A percentile compares a stretch with the other conserved stretches of the same genome.
These are phyloP conservation scores for Flagelloscypha sp. DNA, from an alignment of 768 basidiomycete genomes.

Conservation along the genomic window DNA sequence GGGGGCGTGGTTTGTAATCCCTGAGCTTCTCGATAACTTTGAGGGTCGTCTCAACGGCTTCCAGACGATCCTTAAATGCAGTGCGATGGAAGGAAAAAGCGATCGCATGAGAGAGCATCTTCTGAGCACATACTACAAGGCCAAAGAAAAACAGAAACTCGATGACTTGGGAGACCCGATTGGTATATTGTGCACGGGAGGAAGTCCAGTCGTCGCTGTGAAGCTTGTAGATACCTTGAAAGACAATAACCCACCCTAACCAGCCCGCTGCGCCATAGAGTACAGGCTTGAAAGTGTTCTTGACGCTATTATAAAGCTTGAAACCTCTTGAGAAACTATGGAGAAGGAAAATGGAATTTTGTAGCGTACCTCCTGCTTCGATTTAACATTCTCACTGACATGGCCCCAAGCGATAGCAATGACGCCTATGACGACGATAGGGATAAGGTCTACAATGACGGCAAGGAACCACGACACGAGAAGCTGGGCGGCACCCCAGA, in stretches of 20 bases:
- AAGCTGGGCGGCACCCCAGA: constrained; percentile 75
- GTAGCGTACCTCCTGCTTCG: no score
- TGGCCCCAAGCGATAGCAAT: constrained; percentile 67
- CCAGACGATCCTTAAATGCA: constrained; percentile 66
- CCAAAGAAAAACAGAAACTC: constrained; percentile 73
- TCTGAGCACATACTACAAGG: constrained; percentile 52
- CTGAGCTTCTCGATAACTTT: constrained; percentile 60
- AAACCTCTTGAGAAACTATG: no score
- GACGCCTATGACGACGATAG: constrained; percentile 40
- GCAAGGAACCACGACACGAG: constrained; percentile 76
- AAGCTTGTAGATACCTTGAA: constrained; percentile 54
- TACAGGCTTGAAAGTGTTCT: constrained; percentile 61
- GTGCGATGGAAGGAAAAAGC: constrained; percentile 73
- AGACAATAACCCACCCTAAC: constrained; percentile 72
- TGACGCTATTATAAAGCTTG: constrained; percentile 64
- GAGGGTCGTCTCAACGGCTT: constrained; percentile 45
- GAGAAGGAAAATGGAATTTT: no score
- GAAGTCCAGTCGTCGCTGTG: constrained; percentile 27
- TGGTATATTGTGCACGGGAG: constrained; percentile 56
- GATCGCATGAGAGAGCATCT: constrained; percentile 63
- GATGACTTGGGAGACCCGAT: constrained; percentile 53
- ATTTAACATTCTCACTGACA: constrained; percentile 61
- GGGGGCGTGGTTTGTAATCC: constrained; percentile 51
- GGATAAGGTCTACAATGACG: constrained; percentile 61
- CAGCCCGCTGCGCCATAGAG: constrained; percentile 66